Evolutionary conservation across 768 basidiomycete species (phyloP), one percentile per base, ranked within the genome.

Genomic region (Lentinula detonsa): DNA sequence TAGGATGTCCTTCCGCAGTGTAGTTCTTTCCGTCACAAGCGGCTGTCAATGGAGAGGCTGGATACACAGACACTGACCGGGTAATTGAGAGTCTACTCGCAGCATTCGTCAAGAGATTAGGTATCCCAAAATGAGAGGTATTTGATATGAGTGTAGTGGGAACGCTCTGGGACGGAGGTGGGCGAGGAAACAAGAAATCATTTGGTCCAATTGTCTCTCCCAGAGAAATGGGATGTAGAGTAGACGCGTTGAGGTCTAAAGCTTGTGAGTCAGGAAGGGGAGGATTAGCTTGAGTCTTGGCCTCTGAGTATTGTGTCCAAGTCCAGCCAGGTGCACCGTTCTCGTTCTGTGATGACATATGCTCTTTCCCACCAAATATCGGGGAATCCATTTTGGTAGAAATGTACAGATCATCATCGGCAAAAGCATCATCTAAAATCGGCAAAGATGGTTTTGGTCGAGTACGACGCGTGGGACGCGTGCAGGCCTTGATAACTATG

Each of bases 351-450:
- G 84, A 81, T 2, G 82, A 80, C 39, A 81, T 72, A 46, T 78
- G 67, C 65, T 91, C 88, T 66, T 85, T 85, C 1, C 90, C 89
- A n/a, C 90, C 89, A 65, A 92, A 91, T 39, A 91, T 73, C 28
- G 87, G 88, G 2, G 89, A 90, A 28, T 85, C 85, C 6, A 45
- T 6, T 56, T 56, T 56, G 10, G 85, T 82, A 7, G 75, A 68
- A 39, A 75, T 72, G 60, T 73, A 76, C 51, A 70, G 71, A 43
- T 84, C 75, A 45, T 79, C 76, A 28, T 82, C 80, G 11, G 77
- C 70, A 62, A 77, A 80, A 11, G 72, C 74, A 42, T 88, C 84
- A 61, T 87, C 84, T 11, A 87, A 74, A 51, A 89, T 86, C 0
- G 89, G 90, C n/a, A 87, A 76, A 34, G 89, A 91, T 3, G 88